Base-by-base conservation (phyloP, 257 asterid genomes). In the Ocimum tenuiflorum region DNA sequence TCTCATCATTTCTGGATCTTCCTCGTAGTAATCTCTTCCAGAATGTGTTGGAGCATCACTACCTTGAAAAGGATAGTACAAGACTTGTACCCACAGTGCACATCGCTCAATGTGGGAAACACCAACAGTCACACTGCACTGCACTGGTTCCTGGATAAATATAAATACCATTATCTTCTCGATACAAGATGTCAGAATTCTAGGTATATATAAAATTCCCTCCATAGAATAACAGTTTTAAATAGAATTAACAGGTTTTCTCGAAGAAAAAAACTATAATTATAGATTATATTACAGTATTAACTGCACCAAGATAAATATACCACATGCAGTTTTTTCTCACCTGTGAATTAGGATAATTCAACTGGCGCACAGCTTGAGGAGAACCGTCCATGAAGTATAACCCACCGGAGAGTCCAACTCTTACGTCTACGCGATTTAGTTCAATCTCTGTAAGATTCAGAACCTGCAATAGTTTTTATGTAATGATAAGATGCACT, bases 311-410 rank as follows among this genome's bases (percentile, higher is more conserved):
- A n/a, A n/a, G n/a, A n/a, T 24, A 42, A 49, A 53, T 10, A 47
- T 31, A 49, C 42, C 52, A 35, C 57, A 22, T 68, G 66, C 45
- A 59, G 29, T 7, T 15, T 47, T 27, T 2, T 47, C 67, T 65
- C 59, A 89, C 97, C 94, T 85, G 94, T 27, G 97, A 90, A 66
- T 73, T 87, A 75, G 83, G 89, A 74, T 82, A 80, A 20, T 84
- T 86, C 79, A 90, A 76, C 82, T 85, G 94, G 50, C 91, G 82
- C 75, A 90, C 90, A 51, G 94, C 94, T 85, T 90, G 97, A 72
- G 89, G 95, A 70, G 97, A 87, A 65, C 88, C 94, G 77, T 90
- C 97, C 97, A 87, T 90, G 78, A 83, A 90, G 88, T 90, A 90
- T 17, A 85, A 78, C 49, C 94, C 97, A 73, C 95, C 97, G n/a